Evolutionary conservation across 805 yeast species (phyloP), one percentile per base, ranked within the genome.

Genomic region (Candida anglica): DNA sequence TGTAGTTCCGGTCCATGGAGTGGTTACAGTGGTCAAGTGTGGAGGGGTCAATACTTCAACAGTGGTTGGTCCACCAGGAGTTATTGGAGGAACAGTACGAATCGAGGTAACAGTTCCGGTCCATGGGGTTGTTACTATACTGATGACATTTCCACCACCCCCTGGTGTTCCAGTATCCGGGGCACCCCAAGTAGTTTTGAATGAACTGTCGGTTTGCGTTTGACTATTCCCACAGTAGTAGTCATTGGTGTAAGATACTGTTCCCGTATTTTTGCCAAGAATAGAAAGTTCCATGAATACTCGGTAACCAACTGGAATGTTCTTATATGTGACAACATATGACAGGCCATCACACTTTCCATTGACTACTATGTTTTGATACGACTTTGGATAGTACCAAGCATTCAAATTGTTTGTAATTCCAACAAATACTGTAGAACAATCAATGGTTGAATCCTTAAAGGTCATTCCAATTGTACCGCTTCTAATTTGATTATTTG

Each of bases 261-360:
- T 19, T 14, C 32, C 28, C 9, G 17, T 23, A 2, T n/a, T 14
- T 3, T 16, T 25, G n/a, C 22, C 14, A 19, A 24, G 15, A 10
- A 9, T 27, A 13, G 18, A 15, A 10, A 10, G 28, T 11, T n/a
- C 19, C n/a, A 53, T 38, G 32, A 43, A 56, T 7, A 57, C 53
- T 15, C 58, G 39, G 37, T 42, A 52, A 1, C 62, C 63, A 2
- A 58, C 56, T 6, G 62, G 60, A 17, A 56, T 28, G 32, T 47
- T 48, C 3, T 19, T 16, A 37, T 44, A 56, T 8, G 18, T 32
- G 16, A 47, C 37, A 3, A 30, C 33, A 21, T 30, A 39, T 3
- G 36, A 35, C 4, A 36, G 28, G 5, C 36, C 6, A 5, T 40
- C 32, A 41, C 60, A 57, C 2, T 44, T 15, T 8, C 36, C 37